Conservation (phyloP, 352 stramenopile genomes). For the Elongisporangium senticosum region DNA sequence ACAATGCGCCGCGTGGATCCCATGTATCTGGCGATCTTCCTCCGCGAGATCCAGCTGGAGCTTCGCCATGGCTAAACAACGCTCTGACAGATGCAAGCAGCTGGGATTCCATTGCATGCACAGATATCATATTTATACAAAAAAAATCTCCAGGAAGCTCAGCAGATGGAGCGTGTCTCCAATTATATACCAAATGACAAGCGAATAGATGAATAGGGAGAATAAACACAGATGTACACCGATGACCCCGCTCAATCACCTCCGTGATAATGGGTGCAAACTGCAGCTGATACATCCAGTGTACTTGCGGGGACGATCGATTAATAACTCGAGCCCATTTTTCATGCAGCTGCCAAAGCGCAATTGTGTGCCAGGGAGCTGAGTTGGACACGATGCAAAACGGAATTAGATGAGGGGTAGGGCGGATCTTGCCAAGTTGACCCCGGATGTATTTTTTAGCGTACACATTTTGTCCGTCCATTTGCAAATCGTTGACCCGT, state of each 20-base stretch:
- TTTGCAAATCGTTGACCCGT: background rate
- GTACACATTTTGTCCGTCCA: background rate
- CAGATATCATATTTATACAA: background rate
- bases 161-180: background rate
- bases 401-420: background rate
- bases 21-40: constrained; percentile 56
- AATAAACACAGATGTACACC: background rate
- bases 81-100: background rate
- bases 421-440: background rate
- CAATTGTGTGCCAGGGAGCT: background rate
- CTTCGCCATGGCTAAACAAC: background rate
- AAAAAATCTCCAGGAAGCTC: background rate
- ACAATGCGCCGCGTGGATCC: constrained; percentile 68
- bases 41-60: constrained; percentile 46
- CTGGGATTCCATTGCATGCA: background rate
- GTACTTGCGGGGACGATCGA: background rate
- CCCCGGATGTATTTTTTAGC: background rate
- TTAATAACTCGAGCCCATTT: background rate
- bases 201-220: background rate
- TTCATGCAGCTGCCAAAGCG: background rate
- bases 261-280: background rate
- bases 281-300: background rate
- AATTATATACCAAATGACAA: background rate
- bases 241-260: background rate
- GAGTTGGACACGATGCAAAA: background rate